These are phyloP conservation scores for Otatea glauca DNA, from an alignment of 176 grass and related monocot species.

Conservation along the genomic window DNA sequence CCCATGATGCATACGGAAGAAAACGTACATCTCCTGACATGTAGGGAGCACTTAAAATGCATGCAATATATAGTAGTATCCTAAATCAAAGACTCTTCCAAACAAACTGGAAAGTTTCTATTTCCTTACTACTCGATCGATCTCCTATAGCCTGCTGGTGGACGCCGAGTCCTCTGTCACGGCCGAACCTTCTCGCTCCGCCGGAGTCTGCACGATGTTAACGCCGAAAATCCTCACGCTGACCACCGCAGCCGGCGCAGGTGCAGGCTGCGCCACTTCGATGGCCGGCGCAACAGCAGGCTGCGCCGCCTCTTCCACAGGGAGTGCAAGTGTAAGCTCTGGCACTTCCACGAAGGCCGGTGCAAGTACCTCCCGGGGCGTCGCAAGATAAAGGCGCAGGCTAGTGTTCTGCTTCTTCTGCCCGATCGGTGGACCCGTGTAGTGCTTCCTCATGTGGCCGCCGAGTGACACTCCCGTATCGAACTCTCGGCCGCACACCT, in stretches of 20 bases:
- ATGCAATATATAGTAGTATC: background rate
- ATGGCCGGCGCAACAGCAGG: background rate
- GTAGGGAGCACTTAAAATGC: background rate
- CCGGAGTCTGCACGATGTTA: background rate
- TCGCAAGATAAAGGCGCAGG: background rate
- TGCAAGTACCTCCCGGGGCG: background rate
- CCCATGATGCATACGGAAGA: too few species aligned
- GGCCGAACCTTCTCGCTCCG: background rate
- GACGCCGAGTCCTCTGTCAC: slow-evolving; percentile 10
- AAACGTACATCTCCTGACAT: too few species aligned
- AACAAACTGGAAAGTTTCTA: background rate
- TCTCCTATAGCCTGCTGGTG: background rate
- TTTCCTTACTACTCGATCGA: background rate
- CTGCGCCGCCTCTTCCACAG: background rate
- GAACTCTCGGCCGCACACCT: slow-evolving; percentile 16
- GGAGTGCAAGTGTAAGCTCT: background rate
- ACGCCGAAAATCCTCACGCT: slow-evolving; percentile 44
- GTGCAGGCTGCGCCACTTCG: background rate
- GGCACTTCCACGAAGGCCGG: background rate
- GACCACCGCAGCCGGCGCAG: background rate
- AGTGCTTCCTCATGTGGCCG: slow-evolving; percentile 58
- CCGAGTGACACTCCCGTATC: slow-evolving; percentile 37
- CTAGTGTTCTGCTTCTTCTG: background rate
- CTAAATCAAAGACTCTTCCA: background rate
- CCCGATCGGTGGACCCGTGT: background rate